Percentiles rank a stretch among this genome's conserved stretches.
These are phyloP conservation scores for Pulveroboletus sp. DNA, from an alignment of 768 basidiomycete species.

Conservation along the genomic window DNA sequence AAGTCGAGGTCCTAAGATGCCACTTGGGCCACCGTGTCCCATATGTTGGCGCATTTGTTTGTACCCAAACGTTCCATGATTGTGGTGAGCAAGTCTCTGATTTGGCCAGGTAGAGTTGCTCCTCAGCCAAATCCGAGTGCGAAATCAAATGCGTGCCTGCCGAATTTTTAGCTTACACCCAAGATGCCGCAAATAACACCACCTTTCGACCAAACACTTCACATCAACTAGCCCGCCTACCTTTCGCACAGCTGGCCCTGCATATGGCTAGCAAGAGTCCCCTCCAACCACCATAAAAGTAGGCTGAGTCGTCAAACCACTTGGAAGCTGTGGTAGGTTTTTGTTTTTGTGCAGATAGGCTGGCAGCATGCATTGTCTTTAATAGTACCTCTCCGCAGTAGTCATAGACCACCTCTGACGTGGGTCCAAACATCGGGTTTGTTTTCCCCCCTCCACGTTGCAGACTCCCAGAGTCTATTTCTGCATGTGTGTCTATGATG, in stretches of 20 bases:
- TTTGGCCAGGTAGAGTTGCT: not conserved
- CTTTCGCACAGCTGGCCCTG: not conserved
- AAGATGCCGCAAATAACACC: no score
- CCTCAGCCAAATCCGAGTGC: not conserved
- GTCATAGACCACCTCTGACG: not conserved
- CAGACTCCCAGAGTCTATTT: not conserved
- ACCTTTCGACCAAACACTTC: not conserved
- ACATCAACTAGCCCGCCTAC: not conserved
- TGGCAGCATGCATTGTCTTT: fast-evolving
- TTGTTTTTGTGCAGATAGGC: not conserved
- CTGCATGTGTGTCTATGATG: not conserved
- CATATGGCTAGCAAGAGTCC: not conserved
- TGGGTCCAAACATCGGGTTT: fast-evolving
- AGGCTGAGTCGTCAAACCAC: not conserved
- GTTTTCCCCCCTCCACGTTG: not conserved
- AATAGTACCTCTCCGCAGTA: not conserved
- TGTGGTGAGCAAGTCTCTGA: not conserved
- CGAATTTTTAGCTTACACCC: not conserved
- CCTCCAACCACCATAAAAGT: not conserved
- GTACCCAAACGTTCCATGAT: not conserved
- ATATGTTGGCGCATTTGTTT: not conserved
- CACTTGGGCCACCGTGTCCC: not conserved
- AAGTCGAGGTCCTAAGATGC: not conserved
- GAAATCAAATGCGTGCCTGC: not conserved
- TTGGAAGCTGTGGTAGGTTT: fast-evolving